These are phyloP conservation scores for Saccharomyces hybrid DNA, from an alignment of 1,139 yeast genomes.

Conservation along the genomic window DNA sequence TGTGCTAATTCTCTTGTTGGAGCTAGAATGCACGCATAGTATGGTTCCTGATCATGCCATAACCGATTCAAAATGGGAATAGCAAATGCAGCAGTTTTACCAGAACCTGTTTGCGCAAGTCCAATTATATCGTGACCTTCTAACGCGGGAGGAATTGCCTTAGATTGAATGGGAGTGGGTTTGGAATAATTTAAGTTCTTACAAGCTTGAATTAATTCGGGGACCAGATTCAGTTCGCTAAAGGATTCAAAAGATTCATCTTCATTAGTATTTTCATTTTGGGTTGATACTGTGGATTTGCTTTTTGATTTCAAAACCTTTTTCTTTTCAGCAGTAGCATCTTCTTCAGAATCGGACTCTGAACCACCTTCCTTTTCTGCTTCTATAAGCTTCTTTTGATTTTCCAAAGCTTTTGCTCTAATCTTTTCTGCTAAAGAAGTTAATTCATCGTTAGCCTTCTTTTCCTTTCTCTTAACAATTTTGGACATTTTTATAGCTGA, in stretches of 20 bases:
- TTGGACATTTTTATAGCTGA: constrained; percentile 8
- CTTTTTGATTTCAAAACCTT: not conserved
- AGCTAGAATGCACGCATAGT: constrained; percentile 82
- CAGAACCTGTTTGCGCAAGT: constrained; percentile 77
- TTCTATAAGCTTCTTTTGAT: constrained; percentile 17
- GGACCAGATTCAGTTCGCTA: constrained; percentile 55
- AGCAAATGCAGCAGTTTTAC: constrained; percentile 82
- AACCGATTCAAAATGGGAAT: constrained; percentile 84
- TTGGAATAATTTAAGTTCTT: constrained; percentile 53
- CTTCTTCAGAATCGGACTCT: constrained; percentile 3
- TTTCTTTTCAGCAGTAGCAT: not conserved
- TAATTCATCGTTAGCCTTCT: constrained; percentile 20
- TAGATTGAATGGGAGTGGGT: constrained; percentile 89
- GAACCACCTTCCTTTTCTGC: constrained; percentile 7
- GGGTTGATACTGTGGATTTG: constrained; percentile 4
- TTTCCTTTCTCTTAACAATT: constrained; percentile 22
- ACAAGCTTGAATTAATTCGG: constrained; percentile 76
- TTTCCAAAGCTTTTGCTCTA: constrained; percentile 44
- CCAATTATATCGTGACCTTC: constrained; percentile 80
- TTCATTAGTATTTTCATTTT: constrained; percentile 20
- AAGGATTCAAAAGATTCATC: constrained; percentile 32
- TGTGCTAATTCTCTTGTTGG: constrained; percentile 97
- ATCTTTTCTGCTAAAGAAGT: constrained; percentile 39
- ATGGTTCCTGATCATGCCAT: constrained; percentile 83
- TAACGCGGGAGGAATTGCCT: constrained; percentile 85